Conservation (phyloP, 192 early-diverging fungal genomes). For the Umbelopsis sp. region DNA sequence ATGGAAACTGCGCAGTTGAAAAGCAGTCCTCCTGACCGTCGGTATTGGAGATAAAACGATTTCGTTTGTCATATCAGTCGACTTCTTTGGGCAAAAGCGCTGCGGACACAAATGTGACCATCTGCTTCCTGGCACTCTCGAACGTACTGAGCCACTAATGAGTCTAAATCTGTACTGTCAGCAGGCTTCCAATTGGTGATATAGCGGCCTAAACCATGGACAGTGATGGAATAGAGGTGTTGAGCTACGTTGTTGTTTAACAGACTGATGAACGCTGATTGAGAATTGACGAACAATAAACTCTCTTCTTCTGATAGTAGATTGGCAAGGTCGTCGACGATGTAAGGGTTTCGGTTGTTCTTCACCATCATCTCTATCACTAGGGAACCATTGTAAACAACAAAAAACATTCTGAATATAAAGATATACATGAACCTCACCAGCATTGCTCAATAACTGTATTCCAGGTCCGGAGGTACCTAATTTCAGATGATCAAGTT, state of each 20-base stretch:
- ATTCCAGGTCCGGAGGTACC: background rate
- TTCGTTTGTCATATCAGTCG: background rate
- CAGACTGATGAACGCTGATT: background rate
- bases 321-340: background rate
- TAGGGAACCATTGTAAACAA: background rate
- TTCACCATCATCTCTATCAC: background rate
- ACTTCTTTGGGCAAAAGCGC: constrained; percentile 8
- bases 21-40: background rate
- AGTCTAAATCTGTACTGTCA: background rate
- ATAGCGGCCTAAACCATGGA: background rate
- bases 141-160: constrained; percentile 4
- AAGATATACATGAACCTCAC: background rate
- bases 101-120: background rate
- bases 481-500: background rate
- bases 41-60: background rate
- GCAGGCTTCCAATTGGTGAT: background rate
- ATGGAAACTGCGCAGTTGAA: background rate
- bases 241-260: background rate
- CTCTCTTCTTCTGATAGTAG: background rate
- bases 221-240: background rate
- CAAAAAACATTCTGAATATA: background rate
- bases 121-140: background rate
- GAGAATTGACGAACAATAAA: background rate
- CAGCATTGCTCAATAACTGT: background rate
- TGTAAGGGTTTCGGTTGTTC: background rate